A percentile compares a stretch with the other conserved stretches of the same genome.
These are phyloP conservation scores for Cucumis cinereus DNA, from an alignment of 306 rosid genomes.

Conservation along the genomic window DNA sequence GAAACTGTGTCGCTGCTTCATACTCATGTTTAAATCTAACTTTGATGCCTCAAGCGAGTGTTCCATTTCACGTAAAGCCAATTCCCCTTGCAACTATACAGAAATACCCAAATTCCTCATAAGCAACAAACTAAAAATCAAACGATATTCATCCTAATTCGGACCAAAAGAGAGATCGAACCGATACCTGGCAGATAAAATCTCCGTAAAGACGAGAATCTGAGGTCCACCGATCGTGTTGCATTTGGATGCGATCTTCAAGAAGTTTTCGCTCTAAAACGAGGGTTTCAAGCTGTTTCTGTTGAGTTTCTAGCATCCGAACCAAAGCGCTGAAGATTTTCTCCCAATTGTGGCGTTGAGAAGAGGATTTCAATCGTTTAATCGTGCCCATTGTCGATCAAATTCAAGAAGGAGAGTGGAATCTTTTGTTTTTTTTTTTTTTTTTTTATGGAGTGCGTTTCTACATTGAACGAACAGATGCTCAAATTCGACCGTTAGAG, in stretches of 20 bases:
- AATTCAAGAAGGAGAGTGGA: not conserved
- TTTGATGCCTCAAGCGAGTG: conserved; percentile 31
- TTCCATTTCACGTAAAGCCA: conserved; percentile 31
- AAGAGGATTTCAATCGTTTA: conserved; percentile 11
- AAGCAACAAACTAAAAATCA: not conserved
- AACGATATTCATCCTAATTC: conserved; percentile 26
- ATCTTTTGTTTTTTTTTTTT: too few relatives aligned
- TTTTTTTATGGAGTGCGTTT: too few relatives aligned
- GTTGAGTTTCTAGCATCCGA: conserved; percentile 40
- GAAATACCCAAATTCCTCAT: conserved; percentile 8
- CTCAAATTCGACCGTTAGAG: too few relatives aligned
- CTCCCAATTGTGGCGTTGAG: conserved; percentile 44
- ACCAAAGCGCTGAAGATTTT: conserved; percentile 35
- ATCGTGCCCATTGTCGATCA: conserved; percentile 25
- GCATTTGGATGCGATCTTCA: conserved; percentile 37
- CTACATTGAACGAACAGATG: too few relatives aligned
- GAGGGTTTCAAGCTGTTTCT: conserved; percentile 49
- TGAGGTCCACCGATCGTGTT: conserved; percentile 47
- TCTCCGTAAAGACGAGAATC: conserved; percentile 32
- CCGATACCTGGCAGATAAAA: conserved; percentile 36
- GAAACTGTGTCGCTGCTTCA: conserved; percentile 37
- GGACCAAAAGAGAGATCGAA: not conserved
- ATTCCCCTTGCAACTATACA: conserved; percentile 34
- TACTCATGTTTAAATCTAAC: conserved; percentile 32
- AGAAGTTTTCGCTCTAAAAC: conserved; percentile 36